Percentiles rank a stretch among this genome's conserved stretches.
phyloP scores from a whole-genome alignment of 768 basidiomycete species.

The Lactarius sanguifluus region DNA sequence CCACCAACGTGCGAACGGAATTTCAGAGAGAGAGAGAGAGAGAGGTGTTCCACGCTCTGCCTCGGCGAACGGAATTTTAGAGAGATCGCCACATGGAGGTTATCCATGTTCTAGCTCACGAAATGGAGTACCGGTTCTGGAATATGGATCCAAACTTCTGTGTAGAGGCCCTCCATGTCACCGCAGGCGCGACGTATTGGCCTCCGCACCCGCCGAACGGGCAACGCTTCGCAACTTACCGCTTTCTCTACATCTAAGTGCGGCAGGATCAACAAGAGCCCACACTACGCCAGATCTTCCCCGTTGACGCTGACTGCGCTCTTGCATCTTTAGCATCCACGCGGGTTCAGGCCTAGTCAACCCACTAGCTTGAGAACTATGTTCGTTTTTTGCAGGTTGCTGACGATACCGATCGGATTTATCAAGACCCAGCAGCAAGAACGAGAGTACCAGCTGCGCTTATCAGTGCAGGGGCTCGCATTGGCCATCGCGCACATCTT shows the following conservation, averaged over 20 bases:
- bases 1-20: slow-evolving; percentile 1
- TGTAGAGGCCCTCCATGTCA: slow-evolving; percentile 44
- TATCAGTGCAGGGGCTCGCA: too few relatives aligned
- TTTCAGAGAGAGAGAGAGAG: background rate
- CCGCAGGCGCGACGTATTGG: slow-evolving; percentile 47
- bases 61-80: too few relatives aligned
- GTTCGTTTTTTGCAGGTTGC: slow-evolving; percentile 44
- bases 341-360: slow-evolving; percentile 44
- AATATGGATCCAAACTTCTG: slow-evolving; percentile 45
- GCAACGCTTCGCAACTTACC: slow-evolving; percentile 53
- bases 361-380: too few relatives aligned
- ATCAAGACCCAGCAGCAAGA: slow-evolving; percentile 85
- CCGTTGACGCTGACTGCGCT: slow-evolving; percentile 80
- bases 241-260: slow-evolving; percentile 72
- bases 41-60: background rate
- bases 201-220: slow-evolving; percentile 81
- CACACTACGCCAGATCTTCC: slow-evolving; percentile 66
- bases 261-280: slow-evolving; percentile 44
- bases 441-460: slow-evolving; percentile 26
- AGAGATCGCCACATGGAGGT: too few relatives aligned
- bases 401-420: slow-evolving; percentile 82
- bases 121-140: slow-evolving; percentile 82
- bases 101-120: background rate
- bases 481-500: background rate
- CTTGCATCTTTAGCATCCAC: slow-evolving; percentile 56